Base-by-base conservation (phyloP, 2,329 filamentous ascomycete genomes). In the Aurifilum marmelostoma region DNA sequence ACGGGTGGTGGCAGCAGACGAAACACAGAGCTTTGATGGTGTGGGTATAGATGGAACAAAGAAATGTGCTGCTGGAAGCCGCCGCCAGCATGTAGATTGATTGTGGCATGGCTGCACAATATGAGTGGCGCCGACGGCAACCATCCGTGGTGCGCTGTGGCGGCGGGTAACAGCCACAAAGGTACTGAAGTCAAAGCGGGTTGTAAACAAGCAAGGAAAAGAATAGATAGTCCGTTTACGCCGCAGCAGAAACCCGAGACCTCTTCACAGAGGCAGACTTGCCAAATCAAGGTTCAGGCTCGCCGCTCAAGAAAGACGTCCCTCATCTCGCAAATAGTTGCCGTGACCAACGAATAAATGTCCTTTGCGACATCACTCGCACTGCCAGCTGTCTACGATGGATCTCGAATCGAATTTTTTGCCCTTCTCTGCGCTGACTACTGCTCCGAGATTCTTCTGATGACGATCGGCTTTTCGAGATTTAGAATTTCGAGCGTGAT, bases 371-470 rank as follows among this genome's bases (percentile, higher is more conserved):
- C 52, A 32, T 65, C 52, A 71, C 34, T 66, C 63, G 29, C 66
- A 69, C 5, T 66, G 58, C 69, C 69, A 68, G 29, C 47, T 63
- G n/a, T 71, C 66, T 9, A 71, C 66, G 39, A 71, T 68, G n/a
- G n/a, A 56, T 50, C 34, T 60, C 14, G 69, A 54, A n/a, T 71
- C 66, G n/a, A 69, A 66, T 21, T 21, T 66, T 52, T 66, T 71
- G 27, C 58, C 54, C 58, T 65, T 71, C 39, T 71, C 63, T n/a
- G 64, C 60, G 41, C 9, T 59, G 3, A 69, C 61, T 47, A 71
- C 43, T n/a, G 67, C 54, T 54, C 63, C 54, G 32, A 71, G 59
- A 29, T 58, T 52, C 60, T 71, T 69, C 43, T 64, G 64, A 67
- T 63, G 56, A 66, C 59, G 66, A 68, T 59, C n/a, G 63, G 69